Evolutionary conservation across 192 early-diverging fungal genomes (phyloP).

Genomic region (Gorgonomyces haynaldii): DNA sequence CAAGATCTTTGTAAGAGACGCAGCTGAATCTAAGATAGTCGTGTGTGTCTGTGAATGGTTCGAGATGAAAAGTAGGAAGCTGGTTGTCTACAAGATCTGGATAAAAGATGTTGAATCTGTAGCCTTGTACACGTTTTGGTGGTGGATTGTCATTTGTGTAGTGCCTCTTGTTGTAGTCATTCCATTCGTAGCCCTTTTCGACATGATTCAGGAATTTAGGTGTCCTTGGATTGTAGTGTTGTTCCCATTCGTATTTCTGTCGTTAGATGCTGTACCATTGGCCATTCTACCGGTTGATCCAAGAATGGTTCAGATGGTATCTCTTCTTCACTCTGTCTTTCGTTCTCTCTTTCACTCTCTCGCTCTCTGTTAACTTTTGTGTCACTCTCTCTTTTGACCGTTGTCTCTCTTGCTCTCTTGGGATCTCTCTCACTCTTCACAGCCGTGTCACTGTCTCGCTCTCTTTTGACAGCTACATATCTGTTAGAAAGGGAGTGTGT

Average conservation of each 20-base stretch:
- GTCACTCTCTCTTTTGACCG: too few species aligned
- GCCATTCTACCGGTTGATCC: constrained; percentile 74
- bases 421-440: too few species aligned
- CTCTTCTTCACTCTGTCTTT: too few species aligned
- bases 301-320: too few species aligned
- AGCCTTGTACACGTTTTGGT: constrained; percentile 90
- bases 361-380: too few species aligned
- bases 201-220: constrained; percentile 95
- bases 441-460: too few species aligned
- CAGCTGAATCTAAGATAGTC: constrained; percentile 81
- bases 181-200: constrained; percentile 98
- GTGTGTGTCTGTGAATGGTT: constrained; percentile 35
- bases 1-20: constrained; percentile 95
- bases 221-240: constrained; percentile 91
- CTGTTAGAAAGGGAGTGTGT: too few species aligned
- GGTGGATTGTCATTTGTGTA: constrained; percentile 96
- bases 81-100: constrained; percentile 92
- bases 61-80: constrained; percentile 82
- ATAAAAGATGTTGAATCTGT: constrained; percentile 98
- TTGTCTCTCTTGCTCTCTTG: too few species aligned
- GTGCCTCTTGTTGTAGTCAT: constrained; percentile 98
- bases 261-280: constrained; percentile 25
- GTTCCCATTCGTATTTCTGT: constrained; percentile 36
- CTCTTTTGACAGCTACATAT: too few species aligned
- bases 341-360: too few species aligned